A percentile compares a stretch with the other conserved stretches of the same genome.
These are phyloP conservation scores for Arctostaphylos glauca DNA, from an alignment of 148 eudicot genomes.

Conservation along the genomic window DNA sequence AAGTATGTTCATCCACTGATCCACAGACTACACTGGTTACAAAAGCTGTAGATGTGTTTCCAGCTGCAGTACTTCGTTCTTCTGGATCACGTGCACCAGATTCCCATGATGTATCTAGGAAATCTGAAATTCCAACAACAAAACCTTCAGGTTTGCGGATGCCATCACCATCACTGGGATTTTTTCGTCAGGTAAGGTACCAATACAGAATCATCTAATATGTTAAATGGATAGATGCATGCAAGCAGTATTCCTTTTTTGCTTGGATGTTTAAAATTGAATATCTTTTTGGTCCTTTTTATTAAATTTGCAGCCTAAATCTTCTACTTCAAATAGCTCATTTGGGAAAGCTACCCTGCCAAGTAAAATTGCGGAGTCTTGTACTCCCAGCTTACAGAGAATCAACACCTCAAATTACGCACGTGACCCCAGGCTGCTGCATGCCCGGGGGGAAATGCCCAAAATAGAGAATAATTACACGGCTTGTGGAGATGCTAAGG, in stretches of 20 bases:
- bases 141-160: slow-evolving; percentile 87
- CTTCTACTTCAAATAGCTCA: slow-evolving; percentile 26
- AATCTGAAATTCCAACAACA: slow-evolving; percentile 30
- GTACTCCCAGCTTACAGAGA: slow-evolving; percentile 26
- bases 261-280: background rate
- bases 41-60: slow-evolving; percentile 28
- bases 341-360: slow-evolving; percentile 26
- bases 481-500: slow-evolving; percentile 16
- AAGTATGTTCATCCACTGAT: slow-evolving; percentile 24
- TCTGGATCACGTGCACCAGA: slow-evolving; percentile 25
- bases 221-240: background rate
- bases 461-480: slow-evolving; percentile 14
- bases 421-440: slow-evolving; percentile 30
- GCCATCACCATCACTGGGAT: slow-evolving; percentile 94
- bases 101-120: slow-evolving; percentile 25
- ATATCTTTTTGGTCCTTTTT: slow-evolving; percentile 1
- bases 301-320: slow-evolving; percentile 30
- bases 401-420: slow-evolving; percentile 19
- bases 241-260: background rate
- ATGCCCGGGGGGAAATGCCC: slow-evolving; percentile 10
- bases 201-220: slow-evolving; percentile 4
- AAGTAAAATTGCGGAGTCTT: slow-evolving; percentile 26
- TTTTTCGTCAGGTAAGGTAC: slow-evolving; percentile 70
- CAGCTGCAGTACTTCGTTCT: slow-evolving; percentile 25
- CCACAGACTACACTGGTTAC: slow-evolving; percentile 21